A percentile compares a stretch with the other conserved stretches of the same genome.
phyloP scores from a whole-genome alignment of 257 asterid species.

The Lycium ferocissimum region DNA sequence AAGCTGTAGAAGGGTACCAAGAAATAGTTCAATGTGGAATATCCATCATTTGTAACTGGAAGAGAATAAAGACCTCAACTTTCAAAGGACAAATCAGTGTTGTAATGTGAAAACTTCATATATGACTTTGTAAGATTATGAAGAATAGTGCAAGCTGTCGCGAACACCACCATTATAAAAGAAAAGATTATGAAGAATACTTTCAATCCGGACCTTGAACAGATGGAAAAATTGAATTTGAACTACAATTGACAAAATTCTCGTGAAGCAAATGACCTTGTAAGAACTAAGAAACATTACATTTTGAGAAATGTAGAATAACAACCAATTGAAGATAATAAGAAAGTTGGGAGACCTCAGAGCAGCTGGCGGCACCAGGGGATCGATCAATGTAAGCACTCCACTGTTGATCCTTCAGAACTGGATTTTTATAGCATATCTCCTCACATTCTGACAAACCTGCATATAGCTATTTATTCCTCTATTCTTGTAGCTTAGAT shows the following conservation, averaged over 20 bases:
- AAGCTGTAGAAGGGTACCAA: background rate
- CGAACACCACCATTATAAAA: background rate
- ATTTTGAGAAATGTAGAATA: background rate
- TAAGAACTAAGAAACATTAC: background rate
- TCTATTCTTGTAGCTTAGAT: background rate
- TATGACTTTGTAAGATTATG: slow-evolving; percentile 4
- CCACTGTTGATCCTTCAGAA: slow-evolving; percentile 88
- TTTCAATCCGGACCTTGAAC: slow-evolving; percentile 15
- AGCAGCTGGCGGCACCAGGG: slow-evolving; percentile 89
- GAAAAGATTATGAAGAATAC: background rate
- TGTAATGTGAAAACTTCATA: background rate
- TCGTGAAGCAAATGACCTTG: background rate
- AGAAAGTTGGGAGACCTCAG: slow-evolving; percentile 58
- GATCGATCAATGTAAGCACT: slow-evolving; percentile 97
- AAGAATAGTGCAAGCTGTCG: background rate
- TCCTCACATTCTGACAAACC: slow-evolving; percentile 89
- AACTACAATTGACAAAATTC: slow-evolving; percentile 16
- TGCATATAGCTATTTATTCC: slow-evolving; percentile 33
- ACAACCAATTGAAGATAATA: slow-evolving; percentile 13
- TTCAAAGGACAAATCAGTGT: background rate
- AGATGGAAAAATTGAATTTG: background rate
- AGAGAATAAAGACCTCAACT: background rate
- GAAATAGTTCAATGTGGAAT: background rate
- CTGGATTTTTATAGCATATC: slow-evolving; percentile 96
- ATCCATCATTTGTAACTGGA: background rate